Base-by-base conservation (phyloP, 768 basidiomycete species). In the Butyriboletus loyo region DNA sequence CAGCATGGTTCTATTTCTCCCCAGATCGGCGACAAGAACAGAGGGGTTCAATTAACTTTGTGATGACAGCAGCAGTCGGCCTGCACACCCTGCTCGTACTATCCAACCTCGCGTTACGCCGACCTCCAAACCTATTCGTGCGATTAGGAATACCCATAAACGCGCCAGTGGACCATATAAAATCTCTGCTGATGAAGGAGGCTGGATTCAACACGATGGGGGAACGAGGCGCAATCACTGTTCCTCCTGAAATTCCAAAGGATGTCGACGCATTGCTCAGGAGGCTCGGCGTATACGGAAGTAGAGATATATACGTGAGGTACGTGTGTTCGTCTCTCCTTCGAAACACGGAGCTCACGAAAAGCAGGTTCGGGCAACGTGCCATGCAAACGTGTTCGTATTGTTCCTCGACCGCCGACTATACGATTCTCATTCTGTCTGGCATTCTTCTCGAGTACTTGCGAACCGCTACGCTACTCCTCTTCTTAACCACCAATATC, bases 101-200 rank as follows among this genome's bases (percentile, higher is more conserved):
- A 4, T 61, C 41, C 34, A 50, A 49, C 47, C 19, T 67, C 27
- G 52, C 40, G 7, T 45, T 56, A 0, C 34, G n/a, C 46, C 76
- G 75, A 45, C 84, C 87, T 9, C 75, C 76, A 41, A 89, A 89
- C 61, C 63, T 90, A 30, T 90, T 87, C 65, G 72, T 70, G 35
- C 67, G 73, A 4, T 71, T 88, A n/a, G 60, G 71, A 2, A 64
- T 87, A 40, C 80, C 85, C 1, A 55, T 86, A 44, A 83, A 76
- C 52, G 75, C 75, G 3, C 74, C 84, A 0, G 71, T 78, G 27
- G 83, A 86, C 31, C 60, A 63, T 9, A 77, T 90, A 36, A 77
- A 77, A 15, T 68, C 71, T 7, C 54, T 76, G 10, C 64, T 89
- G 34, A 57, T 76, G 5, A 69, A 67, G 47, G 68, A 69, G 32